Conservation (phyloP, 73 alveolate species). For the Tetrahymena thermophila region DNA sequence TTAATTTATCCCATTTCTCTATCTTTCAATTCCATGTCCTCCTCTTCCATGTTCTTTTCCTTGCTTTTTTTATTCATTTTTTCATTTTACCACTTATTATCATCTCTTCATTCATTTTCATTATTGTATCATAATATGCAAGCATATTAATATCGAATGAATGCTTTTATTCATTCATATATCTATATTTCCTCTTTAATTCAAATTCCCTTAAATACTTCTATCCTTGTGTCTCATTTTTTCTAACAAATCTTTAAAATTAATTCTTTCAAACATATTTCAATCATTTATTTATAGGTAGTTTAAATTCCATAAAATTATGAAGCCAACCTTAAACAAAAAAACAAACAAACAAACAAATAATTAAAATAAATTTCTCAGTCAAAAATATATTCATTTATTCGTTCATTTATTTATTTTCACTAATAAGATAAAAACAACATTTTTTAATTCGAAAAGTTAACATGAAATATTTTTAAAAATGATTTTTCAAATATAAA, state of each 20-base stretch:
- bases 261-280: not conserved
- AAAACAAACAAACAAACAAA: no score
- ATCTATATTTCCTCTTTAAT: not conserved
- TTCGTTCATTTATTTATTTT: no score
- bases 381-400: no score
- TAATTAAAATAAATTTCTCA: no score
- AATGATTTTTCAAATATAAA: no score
- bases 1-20: not conserved
- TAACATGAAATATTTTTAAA: no score
- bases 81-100: not conserved
- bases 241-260: not conserved
- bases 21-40: not conserved
- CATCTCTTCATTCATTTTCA: not conserved
- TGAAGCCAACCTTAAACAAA: no score
- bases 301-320: no score
- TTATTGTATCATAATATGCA: not conserved
- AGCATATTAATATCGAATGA: no score
- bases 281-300: not conserved
- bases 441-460: no score
- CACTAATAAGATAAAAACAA: no score
- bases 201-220: not conserved
- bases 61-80: not conserved
- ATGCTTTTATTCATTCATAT: no score
- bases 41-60: not conserved
- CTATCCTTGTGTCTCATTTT: not conserved